Conservation (phyloP, 2,329 filamentous ascomycete genomes). For the Fonsecaea pedrosoi region DNA sequence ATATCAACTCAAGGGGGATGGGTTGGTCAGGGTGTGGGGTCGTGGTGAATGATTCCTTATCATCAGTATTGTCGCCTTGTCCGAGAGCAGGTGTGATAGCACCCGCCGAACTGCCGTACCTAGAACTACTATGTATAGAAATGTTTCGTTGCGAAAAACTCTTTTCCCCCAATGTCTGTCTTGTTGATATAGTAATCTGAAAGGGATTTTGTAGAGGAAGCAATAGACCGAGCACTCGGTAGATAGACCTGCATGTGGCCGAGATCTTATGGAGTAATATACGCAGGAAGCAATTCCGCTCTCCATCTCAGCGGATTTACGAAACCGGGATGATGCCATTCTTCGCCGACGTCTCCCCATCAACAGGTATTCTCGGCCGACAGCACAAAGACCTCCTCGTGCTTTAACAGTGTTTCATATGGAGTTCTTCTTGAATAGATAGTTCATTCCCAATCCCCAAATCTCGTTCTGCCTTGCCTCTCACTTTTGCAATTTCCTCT, state of each 20-base stretch:
- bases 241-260: neutral
- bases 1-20: conserved; percentile 81
- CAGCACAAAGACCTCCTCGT: neutral
- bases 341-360: neutral
- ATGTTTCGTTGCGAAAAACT: neutral
- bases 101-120: too few species aligned
- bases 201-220: too few species aligned
- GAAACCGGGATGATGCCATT: neutral
- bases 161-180: too few species aligned
- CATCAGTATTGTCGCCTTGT: too few species aligned
- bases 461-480: too few species aligned
- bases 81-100: too few species aligned
- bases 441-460: too few species aligned
- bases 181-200: too few species aligned
- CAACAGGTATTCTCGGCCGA: neutral
- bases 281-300: conserved; percentile 1
- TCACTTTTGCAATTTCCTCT: too few species aligned
- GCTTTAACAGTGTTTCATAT: too few species aligned
- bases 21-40: conserved; percentile 81
- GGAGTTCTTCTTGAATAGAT: too few species aligned
- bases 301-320: neutral
- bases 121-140: neutral
- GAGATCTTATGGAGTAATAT: neutral
- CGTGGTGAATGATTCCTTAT: conserved; percentile 63
- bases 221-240: too few species aligned